Base-by-base conservation (phyloP, 2,329 filamentous ascomycete genomes). In the Lachnellula hyalina region DNA sequence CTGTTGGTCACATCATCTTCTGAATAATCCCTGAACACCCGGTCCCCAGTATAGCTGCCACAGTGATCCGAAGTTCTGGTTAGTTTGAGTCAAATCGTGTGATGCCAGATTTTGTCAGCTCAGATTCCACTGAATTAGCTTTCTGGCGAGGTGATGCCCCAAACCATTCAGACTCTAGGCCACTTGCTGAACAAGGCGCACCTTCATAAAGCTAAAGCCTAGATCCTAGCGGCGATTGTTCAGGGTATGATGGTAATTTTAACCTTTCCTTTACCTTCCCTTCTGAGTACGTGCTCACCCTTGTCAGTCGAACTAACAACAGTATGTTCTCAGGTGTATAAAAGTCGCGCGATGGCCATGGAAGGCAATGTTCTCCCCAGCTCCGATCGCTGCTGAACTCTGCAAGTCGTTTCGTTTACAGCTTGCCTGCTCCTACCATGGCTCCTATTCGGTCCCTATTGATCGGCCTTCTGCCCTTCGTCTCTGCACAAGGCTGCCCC, bases 401-500 rank as follows among this genome's bases (percentile, higher is more conserved):
- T 41, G 35, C 47, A 32, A 40, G 23, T 35, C 47, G 14, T 49
- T 28, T 12, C 8, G 50, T 45, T 25, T 49, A 44, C 21, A 42
- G 17, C 21, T 42, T 49, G 35, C 38, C 45, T 49, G 32, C 44
- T 46, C 15, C 9, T 41, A 34, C 44, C 35, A 60, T 61, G 59
- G 47, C 51, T 41, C 57, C 54, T 32, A 57, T 63, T 34, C 35
- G 42, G 38, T 55, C 58, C 5, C 34, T 61, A 5, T 50, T 63
- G 11, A 47, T 63, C n/a, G 51, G 52, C 12, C 60, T 62, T 28
- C 52, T 63, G 49, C 58, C 61, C 35, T 48, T 63, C 17, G 60
- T 59, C 44, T 47, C 61, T n/a, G 55, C 53, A 7, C 61, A 63
- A 53, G 60, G 55, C 21, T 62, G 61, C 52, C 60, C 60, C 41